phyloP scores from a whole-genome alignment of 148 eudicot genomes.

The Camellia lanceoleosa region DNA sequence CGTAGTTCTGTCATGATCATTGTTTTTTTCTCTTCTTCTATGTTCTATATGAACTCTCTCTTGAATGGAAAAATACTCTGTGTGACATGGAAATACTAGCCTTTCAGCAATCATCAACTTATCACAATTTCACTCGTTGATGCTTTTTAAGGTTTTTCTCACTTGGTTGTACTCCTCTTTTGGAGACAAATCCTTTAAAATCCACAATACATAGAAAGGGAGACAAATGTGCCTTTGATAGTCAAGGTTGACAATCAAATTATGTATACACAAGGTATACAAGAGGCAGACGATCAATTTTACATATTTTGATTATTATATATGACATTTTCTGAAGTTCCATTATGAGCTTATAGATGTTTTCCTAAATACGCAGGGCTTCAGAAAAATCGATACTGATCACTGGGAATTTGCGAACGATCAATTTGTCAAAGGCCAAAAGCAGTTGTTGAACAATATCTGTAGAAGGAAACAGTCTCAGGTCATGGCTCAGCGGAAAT shows the following conservation, averaged over 20 bases:
- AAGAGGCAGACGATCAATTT: not conserved
- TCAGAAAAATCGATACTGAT: conserved; percentile 74
- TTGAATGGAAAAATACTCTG: not conserved
- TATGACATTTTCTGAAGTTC: not conserved
- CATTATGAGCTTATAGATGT: not conserved
- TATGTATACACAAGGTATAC: too few species aligned
- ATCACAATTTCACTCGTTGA: not conserved
- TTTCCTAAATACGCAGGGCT: conserved; percentile 48
- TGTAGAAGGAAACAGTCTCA: conserved; percentile 59
- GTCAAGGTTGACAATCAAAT: not conserved
- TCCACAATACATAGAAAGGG: not conserved
- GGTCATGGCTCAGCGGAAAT: conserved; percentile 25
- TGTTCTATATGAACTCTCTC: not conserved
- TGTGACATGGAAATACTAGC: not conserved
- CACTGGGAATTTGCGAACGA: conserved; percentile 73
- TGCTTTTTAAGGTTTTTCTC: not conserved
- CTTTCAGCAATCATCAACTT: not conserved
- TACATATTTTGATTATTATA: not conserved
- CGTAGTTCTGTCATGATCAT: not conserved
- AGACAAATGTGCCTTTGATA: not conserved
- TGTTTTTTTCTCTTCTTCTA: not conserved
- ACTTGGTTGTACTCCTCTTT: not conserved
- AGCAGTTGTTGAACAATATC: conserved; percentile 58
- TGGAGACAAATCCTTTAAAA: not conserved
- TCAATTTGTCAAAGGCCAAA: conserved; percentile 65